phyloP scores from a whole-genome alignment of 768 basidiomycete genomes.

The Collybia sordida region DNA sequence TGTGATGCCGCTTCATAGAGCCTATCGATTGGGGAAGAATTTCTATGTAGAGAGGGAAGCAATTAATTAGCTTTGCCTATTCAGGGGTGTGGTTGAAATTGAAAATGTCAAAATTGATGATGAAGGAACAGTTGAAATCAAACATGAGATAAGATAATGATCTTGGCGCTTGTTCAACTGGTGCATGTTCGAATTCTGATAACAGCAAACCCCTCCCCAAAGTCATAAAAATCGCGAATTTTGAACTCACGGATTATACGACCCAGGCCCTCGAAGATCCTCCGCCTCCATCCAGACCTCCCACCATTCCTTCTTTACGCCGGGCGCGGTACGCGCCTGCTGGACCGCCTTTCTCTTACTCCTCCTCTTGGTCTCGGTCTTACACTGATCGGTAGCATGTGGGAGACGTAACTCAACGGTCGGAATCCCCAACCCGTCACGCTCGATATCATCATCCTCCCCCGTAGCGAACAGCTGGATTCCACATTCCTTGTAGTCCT shows the following conservation, averaged over 20 bases:
- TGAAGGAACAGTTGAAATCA: not conserved
- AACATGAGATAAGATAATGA: too few species aligned
- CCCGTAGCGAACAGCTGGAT: slow-evolving; percentile 38
- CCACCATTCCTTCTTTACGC: slow-evolving; percentile 51
- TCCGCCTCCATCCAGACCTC: slow-evolving; percentile 73
- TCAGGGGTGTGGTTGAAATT: not conserved
- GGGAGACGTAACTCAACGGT: slow-evolving; percentile 55
- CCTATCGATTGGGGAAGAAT: slow-evolving; percentile 46
- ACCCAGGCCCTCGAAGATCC: slow-evolving; percentile 37
- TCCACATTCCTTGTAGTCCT: slow-evolving; percentile 38
- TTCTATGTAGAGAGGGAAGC: slow-evolving; percentile 34
- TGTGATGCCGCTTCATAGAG: slow-evolving; percentile 58
- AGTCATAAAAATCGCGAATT: not conserved
- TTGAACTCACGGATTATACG: slow-evolving; percentile 50
- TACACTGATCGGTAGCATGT: slow-evolving; percentile 56
- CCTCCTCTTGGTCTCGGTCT: slow-evolving; percentile 54
- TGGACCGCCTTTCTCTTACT: slow-evolving; percentile 37
- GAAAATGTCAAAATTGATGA: too few species aligned
- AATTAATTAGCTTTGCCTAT: slow-evolving; percentile 1
- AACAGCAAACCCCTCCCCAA: too few species aligned
- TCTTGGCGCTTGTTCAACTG: too few species aligned
- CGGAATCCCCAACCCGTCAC: slow-evolving; percentile 66
- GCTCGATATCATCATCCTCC: slow-evolving; percentile 53
- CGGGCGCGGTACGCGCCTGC: slow-evolving; percentile 4
- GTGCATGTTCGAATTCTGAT: not conserved